These are phyloP conservation scores for Trichoderma asperelloides DNA, from an alignment of 495 filamentous ascomycete genomes.

Conservation along the genomic window DNA sequence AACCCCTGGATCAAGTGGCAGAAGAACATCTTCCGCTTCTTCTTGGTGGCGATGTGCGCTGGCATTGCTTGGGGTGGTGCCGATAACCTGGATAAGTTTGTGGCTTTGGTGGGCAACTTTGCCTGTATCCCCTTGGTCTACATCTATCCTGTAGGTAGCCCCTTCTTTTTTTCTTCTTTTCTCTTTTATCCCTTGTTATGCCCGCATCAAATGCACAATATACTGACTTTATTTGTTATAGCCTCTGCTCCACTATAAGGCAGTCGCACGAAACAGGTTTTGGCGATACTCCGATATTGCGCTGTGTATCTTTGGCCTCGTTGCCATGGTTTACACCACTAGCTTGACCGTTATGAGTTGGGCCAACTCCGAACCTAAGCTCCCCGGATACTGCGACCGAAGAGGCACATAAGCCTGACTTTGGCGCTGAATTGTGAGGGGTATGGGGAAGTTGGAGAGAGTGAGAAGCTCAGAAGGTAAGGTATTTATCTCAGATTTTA, in stretches of 20 bases:
- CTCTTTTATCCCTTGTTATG: neutral
- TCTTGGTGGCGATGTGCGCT: constrained; percentile 78
- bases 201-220: neutral
- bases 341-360: constrained; percentile 74
- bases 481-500: neutral
- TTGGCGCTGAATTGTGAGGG: neutral
- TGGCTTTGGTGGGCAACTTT: constrained; percentile 90
- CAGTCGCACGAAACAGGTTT: constrained; percentile 54
- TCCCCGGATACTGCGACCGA: constrained; percentile 42
- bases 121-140: constrained; percentile 96
- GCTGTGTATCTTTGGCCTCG: constrained; percentile 70
- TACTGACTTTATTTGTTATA: constrained; percentile 28
- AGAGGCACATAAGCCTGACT: constrained; percentile 10
- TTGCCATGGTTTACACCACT: constrained; percentile 88
- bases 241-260: constrained; percentile 83
- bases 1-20: constrained; percentile 97
- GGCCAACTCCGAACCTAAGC: constrained; percentile 39
- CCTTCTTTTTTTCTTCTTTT: neutral
- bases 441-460: neutral
- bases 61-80: constrained; percentile 86
- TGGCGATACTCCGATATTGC: constrained; percentile 61
- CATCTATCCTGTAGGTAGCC: constrained; percentile 75
- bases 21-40: constrained; percentile 94
- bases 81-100: constrained; percentile 92
- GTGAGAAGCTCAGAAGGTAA: too few relatives aligned